Evolutionary conservation across 495 filamentous ascomycete genomes (phyloP).

Genomic region (Neurospora intermedia): DNA sequence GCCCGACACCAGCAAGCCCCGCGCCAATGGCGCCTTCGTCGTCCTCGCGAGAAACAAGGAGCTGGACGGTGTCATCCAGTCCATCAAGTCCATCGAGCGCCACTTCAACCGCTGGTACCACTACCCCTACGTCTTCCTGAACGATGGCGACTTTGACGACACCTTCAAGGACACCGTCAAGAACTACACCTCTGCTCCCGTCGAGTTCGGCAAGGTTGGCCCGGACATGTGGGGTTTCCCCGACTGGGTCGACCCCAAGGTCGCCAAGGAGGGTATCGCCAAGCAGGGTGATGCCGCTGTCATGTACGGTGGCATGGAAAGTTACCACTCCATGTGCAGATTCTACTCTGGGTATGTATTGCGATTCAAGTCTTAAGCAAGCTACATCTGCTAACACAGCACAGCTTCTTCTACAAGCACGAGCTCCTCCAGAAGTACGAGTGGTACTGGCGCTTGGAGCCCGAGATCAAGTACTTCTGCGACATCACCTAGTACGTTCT

Average conservation of each 20-base stretch:
- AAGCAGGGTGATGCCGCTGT: slow-evolving; percentile 97
- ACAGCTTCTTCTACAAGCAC: slow-evolving; percentile 95
- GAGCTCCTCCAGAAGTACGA: slow-evolving; percentile 92
- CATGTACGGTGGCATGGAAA: slow-evolving; percentile 99
- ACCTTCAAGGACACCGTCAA: slow-evolving; percentile 79
- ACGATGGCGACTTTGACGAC: slow-evolving; percentile 92
- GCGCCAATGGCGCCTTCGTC: slow-evolving; percentile 91
- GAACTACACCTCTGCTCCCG: slow-evolving; percentile 77
- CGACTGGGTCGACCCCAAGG: slow-evolving; percentile 87
- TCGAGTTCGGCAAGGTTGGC: slow-evolving; percentile 94
- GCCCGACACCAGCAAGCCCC: slow-evolving; percentile 48
- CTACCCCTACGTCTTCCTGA: slow-evolving; percentile 98
- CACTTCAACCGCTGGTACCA: slow-evolving; percentile 99
- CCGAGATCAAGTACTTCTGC: slow-evolving; percentile 99
- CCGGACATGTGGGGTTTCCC: slow-evolving; percentile 90
- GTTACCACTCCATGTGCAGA: slow-evolving; percentile 96
- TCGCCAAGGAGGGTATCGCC: slow-evolving; percentile 87
- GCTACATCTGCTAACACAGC: slow-evolving; percentile 10
- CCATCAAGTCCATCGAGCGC: slow-evolving; percentile 92
- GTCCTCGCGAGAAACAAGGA: slow-evolving; percentile 96
- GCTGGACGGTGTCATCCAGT: slow-evolving; percentile 89
- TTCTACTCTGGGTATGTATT: slow-evolving; percentile 86
- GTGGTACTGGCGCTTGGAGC: slow-evolving; percentile 99
- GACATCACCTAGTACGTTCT: slow-evolving; percentile 91
- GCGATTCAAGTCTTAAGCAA: background rate